Conservation (phyloP, 345 rosid species). For the Hevea brasiliensis region DNA sequence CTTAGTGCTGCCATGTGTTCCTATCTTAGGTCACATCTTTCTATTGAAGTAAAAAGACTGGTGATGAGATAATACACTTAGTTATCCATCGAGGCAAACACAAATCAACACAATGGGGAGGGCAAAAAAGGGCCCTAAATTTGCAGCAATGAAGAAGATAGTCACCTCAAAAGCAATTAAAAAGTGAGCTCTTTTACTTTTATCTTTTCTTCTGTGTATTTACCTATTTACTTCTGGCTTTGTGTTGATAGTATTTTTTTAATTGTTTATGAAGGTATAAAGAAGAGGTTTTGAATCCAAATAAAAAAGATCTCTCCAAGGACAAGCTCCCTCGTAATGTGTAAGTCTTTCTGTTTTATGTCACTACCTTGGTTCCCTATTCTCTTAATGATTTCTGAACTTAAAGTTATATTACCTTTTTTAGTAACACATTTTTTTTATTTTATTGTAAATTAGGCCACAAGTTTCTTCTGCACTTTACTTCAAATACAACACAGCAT, state of each 20-base stretch:
- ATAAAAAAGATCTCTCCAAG: constrained; percentile 65
- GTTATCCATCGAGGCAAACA: too few species aligned
- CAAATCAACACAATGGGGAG: constrained; percentile 49
- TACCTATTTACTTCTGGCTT: background rate
- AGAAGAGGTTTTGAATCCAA: constrained; percentile 85
- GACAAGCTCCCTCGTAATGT: constrained; percentile 86
- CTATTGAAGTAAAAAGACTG: too few species aligned
- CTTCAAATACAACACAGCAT: constrained; percentile 69
- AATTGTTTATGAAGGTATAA: constrained; percentile 56
- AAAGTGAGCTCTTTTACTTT: constrained; percentile 33
- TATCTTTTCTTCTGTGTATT: background rate
- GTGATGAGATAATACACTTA: too few species aligned
- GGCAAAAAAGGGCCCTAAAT: constrained; percentile 71
- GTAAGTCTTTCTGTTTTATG: constrained; percentile 38
- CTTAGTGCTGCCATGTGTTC: too few species aligned
- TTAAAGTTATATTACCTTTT: background rate
- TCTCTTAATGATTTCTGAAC: background rate
- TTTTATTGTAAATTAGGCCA: constrained; percentile 46
- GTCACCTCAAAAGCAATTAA: constrained; percentile 65
- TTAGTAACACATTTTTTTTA: background rate
- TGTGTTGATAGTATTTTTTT: background rate
- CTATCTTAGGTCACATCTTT: too few species aligned
- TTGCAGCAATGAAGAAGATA: constrained; percentile 77
- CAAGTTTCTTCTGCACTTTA: constrained; percentile 89
- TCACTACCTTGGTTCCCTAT: background rate